phyloP scores from a whole-genome alignment of 2,329 filamentous ascomycete species.

The Fonsecaea monophora region DNA sequence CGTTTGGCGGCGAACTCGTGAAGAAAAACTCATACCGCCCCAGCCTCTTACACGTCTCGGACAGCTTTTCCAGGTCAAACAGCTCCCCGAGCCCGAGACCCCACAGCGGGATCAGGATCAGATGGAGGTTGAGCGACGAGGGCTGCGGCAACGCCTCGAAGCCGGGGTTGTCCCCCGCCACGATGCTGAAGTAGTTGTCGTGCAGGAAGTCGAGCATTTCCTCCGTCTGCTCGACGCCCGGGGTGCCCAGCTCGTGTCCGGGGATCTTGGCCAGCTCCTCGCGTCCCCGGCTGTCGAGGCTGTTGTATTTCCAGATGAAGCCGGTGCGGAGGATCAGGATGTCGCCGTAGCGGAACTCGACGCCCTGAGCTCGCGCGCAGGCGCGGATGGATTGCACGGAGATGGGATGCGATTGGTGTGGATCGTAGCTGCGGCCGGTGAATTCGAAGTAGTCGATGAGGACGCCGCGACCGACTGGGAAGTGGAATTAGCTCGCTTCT shows the following conservation, averaged over 20 bases:
- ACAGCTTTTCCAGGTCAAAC: constrained; percentile 52
- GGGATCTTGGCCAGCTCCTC: constrained; percentile 37
- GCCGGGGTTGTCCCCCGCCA: constrained; percentile 66
- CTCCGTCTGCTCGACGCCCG: constrained; percentile 59
- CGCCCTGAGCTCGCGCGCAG: constrained; percentile 57
- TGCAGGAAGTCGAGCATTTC: constrained; percentile 70
- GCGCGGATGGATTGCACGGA: constrained; percentile 61
- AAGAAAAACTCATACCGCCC: constrained; percentile 51
- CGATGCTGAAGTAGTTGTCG: constrained; percentile 70
- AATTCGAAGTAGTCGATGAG: too few relatives aligned
- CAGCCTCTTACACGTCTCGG: constrained; percentile 44
- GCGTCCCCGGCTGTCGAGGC: constrained; percentile 43
- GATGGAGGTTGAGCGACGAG: constrained; percentile 44
- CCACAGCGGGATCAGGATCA: constrained; percentile 51
- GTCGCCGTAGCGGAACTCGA: constrained; percentile 62
- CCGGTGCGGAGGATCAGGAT: constrained; percentile 71
- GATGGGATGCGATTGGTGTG: constrained; percentile 10
- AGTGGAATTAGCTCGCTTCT: background rate
- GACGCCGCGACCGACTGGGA: background rate
- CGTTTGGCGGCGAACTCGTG: constrained; percentile 47
- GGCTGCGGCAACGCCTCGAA: constrained; percentile 68
- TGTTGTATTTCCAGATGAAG: constrained; percentile 63
- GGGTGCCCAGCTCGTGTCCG: constrained; percentile 46
- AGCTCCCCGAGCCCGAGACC: constrained; percentile 53
- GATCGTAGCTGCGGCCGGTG: background rate